A percentile compares a stretch with the other conserved stretches of the same genome.
Evolutionary conservation across 441 rosid species (phyloP).

Genomic region (Iberis amara): DNA sequence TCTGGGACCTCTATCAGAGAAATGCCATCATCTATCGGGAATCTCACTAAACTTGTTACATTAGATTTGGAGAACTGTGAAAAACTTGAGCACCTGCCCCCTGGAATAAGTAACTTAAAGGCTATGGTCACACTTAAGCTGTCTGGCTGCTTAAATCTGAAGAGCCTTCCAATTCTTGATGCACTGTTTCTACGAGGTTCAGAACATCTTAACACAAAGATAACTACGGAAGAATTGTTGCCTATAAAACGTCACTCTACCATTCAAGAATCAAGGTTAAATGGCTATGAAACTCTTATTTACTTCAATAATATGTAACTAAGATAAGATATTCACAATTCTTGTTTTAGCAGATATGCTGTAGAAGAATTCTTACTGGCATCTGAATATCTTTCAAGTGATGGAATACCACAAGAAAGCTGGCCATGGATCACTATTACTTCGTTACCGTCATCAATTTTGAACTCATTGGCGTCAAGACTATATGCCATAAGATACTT

Average conservation of each 20-base stretch:
- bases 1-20: conserved; percentile 18
- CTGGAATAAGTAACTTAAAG: neutral
- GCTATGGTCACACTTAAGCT: neutral
- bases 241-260: neutral
- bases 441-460: neutral
- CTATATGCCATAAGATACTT: neutral
- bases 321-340: too few species aligned
- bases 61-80: conserved; percentile 22
- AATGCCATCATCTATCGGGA: conserved; percentile 2
- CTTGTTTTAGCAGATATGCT: too few species aligned
- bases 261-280: conserved; percentile 5
- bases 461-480: conserved; percentile 12
- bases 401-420: too few species aligned
- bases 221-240: conserved; percentile 5
- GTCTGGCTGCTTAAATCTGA: neutral
- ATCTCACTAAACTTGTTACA: conserved; percentile 22
- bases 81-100: conserved; percentile 12
- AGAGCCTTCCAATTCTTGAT: too few species aligned
- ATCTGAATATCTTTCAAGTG: too few species aligned
- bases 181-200: too few species aligned
- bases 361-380: too few species aligned
- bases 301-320: too few species aligned
- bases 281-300: neutral
- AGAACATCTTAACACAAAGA: neutral
- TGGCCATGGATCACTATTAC: too few species aligned